A percentile compares a stretch with the other conserved stretches of the same genome.
phyloP scores from a whole-genome alignment of 179 eudicot genomes.

The Patellifolia procumbens region DNA sequence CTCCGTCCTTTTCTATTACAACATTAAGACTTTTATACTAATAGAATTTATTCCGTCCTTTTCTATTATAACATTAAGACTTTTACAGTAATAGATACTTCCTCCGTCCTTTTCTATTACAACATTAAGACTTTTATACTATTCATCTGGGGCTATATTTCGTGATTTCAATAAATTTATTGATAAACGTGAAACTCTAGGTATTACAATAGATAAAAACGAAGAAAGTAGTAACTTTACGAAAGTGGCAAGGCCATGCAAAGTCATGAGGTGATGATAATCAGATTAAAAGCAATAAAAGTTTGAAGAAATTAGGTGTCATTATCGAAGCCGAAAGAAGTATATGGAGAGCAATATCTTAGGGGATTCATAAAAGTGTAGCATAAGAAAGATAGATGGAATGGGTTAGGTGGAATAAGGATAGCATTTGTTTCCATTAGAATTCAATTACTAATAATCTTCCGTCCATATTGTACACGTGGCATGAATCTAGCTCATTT shows the following conservation, averaged over 20 bases:
- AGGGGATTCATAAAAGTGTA: background rate
- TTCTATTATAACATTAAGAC: no score
- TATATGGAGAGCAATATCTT: background rate
- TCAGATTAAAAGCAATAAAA: background rate
- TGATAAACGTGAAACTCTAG: no score
- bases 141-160: no score
- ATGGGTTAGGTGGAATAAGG: background rate
- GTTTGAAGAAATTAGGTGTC: background rate
- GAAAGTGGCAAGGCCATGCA: background rate
- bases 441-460: background rate
- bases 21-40: no score
- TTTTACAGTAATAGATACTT: no score
- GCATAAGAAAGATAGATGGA: background rate
- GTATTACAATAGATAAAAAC: no score
- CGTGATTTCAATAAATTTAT: no score
- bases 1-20: no score
- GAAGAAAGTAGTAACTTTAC: no score
- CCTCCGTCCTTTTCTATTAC: no score
- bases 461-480: conserved; percentile 4
- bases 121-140: no score
- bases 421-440: background rate
- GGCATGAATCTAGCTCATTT: background rate
- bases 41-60: no score
- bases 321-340: conserved; percentile 21
- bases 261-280: background rate